Evolutionary conservation across 805 yeast species (phyloP), one percentile per base, ranked within the genome.

Genomic region (Kluyveromyces wickerhamii): DNA sequence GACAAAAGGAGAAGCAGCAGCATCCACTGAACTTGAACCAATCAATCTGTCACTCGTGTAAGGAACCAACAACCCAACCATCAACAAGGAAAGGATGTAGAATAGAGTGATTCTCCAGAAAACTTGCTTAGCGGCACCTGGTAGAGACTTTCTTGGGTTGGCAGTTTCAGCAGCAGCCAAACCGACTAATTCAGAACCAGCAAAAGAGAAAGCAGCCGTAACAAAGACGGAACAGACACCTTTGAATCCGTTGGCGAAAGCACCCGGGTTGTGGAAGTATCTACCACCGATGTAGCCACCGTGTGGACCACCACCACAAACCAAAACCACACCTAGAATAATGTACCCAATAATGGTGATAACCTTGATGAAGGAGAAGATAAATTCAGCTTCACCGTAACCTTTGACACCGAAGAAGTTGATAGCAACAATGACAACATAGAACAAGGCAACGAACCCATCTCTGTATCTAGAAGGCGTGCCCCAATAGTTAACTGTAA

Each of bases 1-100:
- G 35, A 81, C 89, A 46, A 81, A 81, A 11, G 92, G 89, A 11
- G 88, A 80, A 9, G 86, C 82, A 11, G 77, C 59, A 28, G 79
- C 80, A 43, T 72, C 74, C 34, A 69, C 74, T 31, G 65, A 69
- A 30, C 69, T 54, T 20, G 71, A 63, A 38, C 72, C 71, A 36
- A 70, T 58, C 41, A 67, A 57, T 40, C 16, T 59, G 1, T 51
- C 42, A 39, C 74, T 69, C 42, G 61, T 62, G 53, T 66, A 77
- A 12, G 87, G 86, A 31, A 72, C 77, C 38, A 72, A 51, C 13
- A 68, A 47, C 4, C 75, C 71, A 29, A 71, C 54, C 35, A 72
- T 40, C 7, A 65, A 53, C 35, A 70, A 49, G n/a, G 70, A 60
- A 20, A 66, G 53, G 29, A 71, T 47, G 49, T 70, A 72, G 45